A percentile compares a stretch with the other conserved stretches of the same genome.
Evolutionary conservation across 768 basidiomycete genomes (phyloP).

Genomic region (Ramaria sp.): DNA sequence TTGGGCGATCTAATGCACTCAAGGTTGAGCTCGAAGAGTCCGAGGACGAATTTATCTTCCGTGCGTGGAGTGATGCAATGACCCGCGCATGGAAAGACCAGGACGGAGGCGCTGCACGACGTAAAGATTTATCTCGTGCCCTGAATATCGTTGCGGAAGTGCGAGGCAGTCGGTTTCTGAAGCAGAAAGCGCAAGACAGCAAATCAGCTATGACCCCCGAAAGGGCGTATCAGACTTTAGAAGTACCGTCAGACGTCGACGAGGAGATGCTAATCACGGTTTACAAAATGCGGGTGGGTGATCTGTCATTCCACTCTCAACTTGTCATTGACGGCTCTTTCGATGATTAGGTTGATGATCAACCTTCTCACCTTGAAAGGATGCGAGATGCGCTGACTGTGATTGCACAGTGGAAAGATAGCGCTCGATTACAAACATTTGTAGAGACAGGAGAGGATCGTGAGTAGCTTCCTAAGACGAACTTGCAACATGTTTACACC

Average conservation of each 20-base stretch:
- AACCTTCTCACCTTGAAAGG: slow-evolving; percentile 52
- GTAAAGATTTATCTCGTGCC: slow-evolving; percentile 53
- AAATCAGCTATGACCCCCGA: slow-evolving; percentile 49
- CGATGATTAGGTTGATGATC: slow-evolving; percentile 52
- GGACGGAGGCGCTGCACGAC: slow-evolving; percentile 32
- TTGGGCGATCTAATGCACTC: slow-evolving; percentile 49
- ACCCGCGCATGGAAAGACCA: slow-evolving; percentile 43
- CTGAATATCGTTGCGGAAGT: slow-evolving; percentile 59
- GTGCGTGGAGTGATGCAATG: slow-evolving; percentile 56
- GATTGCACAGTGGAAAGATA: slow-evolving; percentile 68
- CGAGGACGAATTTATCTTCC: slow-evolving; percentile 56
- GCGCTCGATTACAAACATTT: slow-evolving; percentile 57
- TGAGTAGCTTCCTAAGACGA: slow-evolving; percentile 31
- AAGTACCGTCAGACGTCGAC: slow-evolving; percentile 59
- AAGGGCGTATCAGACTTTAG: slow-evolving; percentile 61
- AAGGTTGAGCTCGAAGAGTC: slow-evolving; percentile 62
- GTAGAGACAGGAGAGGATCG: slow-evolving; percentile 61
- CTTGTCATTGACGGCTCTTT: not conserved
- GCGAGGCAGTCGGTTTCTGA: slow-evolving; percentile 40
- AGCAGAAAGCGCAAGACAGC: slow-evolving; percentile 37
- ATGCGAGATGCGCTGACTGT: slow-evolving; percentile 64
- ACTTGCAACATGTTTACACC: not conserved
- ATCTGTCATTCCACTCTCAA: not conserved
- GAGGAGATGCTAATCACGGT: slow-evolving; percentile 71
- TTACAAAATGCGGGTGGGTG: slow-evolving; percentile 53